These are phyloP conservation scores for Phoenix dactylifera DNA, from an alignment of 176 grass and related monocot species.

Conservation along the genomic window DNA sequence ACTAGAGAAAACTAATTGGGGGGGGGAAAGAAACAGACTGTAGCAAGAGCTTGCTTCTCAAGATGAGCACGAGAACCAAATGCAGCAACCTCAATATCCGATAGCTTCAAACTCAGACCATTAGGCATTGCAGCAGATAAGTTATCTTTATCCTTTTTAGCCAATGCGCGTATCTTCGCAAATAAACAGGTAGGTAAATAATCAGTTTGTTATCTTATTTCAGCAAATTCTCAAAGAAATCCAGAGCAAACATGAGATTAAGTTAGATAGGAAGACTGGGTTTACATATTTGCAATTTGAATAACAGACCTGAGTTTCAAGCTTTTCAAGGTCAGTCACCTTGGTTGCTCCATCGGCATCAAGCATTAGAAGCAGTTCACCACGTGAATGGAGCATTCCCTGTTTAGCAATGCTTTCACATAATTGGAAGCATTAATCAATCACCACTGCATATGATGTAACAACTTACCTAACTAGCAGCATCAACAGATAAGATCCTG, in stretches of 20 bases:
- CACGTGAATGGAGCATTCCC: constrained; percentile 97
- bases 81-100: constrained; percentile 67
- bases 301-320: constrained; percentile 66
- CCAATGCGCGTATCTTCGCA: constrained; percentile 41
- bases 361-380: constrained; percentile 90
- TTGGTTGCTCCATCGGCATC: constrained; percentile 96
- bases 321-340: constrained; percentile 87
- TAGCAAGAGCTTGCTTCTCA: constrained; percentile 96
- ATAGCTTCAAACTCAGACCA: constrained; percentile 35
- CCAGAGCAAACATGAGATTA: too few species aligned
- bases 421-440: constrained; percentile 33
- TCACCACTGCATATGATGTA: constrained; percentile 5
- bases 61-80: constrained; percentile 94
- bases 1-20: not conserved
- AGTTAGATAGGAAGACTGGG: too few species aligned
- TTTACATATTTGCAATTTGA: too few species aligned
- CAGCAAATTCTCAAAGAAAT: too few species aligned
- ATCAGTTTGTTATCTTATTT: too few species aligned
- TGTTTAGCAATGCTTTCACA: constrained; percentile 56
- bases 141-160: constrained; percentile 30
- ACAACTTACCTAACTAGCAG: not conserved
- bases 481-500: too few species aligned
- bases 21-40: constrained; percentile 31
- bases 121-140: constrained; percentile 9
- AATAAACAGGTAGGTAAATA: not conserved